Evolutionary conservation across 208 protist genomes (phyloP).

Genomic region (Leishmania gerbilli): DNA sequence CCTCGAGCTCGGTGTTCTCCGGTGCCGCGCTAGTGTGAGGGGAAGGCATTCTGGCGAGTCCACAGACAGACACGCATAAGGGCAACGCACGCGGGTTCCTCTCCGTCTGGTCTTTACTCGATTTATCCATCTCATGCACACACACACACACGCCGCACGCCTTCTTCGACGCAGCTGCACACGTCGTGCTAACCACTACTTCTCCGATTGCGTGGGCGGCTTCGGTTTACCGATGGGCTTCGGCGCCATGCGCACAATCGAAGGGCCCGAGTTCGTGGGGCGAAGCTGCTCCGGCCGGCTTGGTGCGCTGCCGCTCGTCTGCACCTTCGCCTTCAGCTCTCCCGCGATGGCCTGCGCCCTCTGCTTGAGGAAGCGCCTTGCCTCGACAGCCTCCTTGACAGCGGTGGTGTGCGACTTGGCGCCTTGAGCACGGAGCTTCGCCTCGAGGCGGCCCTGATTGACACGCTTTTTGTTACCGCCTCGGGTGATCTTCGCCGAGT

Average conservation of each 20-base stretch:
- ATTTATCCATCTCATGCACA: background rate
- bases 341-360: constrained; percentile 64
- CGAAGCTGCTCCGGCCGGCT: background rate
- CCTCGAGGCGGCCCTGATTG: constrained; percentile 70
- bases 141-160: background rate
- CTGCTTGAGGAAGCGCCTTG: constrained; percentile 59
- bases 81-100: background rate
- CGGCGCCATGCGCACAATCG: constrained; percentile 78
- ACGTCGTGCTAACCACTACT: background rate
- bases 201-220: constrained; percentile 1
- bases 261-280: background rate
- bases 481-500: constrained; percentile 87
- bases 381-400: constrained; percentile 64
- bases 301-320: constrained; percentile 9
- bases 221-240: constrained; percentile 35
- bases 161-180: background rate
- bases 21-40: background rate
- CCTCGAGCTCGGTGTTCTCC: background rate
- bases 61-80: background rate
- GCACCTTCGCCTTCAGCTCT: constrained; percentile 62
- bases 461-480: constrained; percentile 90
- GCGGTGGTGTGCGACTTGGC: constrained; percentile 73
- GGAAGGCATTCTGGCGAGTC: background rate
- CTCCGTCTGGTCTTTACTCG: background rate
- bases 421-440: constrained; percentile 78